Evolutionary conservation across 495 filamentous ascomycete genomes (phyloP), one percentile per base, ranked within the genome.

Genomic region (Wilcoxina mikolae): DNA sequence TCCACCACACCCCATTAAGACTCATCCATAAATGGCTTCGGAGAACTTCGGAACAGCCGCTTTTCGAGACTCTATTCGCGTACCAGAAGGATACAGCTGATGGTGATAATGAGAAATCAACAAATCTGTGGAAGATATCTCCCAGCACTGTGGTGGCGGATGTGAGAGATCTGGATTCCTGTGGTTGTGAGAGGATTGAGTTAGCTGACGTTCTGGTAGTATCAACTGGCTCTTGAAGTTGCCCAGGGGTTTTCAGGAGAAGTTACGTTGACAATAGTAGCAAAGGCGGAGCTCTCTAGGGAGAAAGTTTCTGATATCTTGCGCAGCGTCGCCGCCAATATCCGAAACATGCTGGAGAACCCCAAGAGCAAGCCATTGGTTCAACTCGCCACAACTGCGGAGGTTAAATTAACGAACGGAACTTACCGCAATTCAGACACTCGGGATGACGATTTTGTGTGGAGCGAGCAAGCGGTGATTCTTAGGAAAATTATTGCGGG

Each of bases 51-150:
- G 72, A 78, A 42, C 67, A 75, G 58, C 65, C 74, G 46, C 64
- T 94, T 23, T 94, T 95, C 59, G 87, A 94, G 60, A 83, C 76
- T 0, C 71, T 96, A 3, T 94, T 95, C 61, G 82, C 88, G 0
- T 95, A 93, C 59, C 83, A 93, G 60, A 77, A 78, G 64, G 66
- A 68, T 27, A 57, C 35, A 23, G 3, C 20, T 27, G 1, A 35
- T 49, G 53, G 58, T 26, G 51, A 59, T 41, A 1, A 41, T n/a
- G 63, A 65, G 4, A 56, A 58, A 33, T 55, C 51, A 3, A 58
- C n/a, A 11, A 50, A 66, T 1, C 60, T 84, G 1, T 87, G 84
- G 81, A 69, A 63, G 0, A 61, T 74, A 9, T 27, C 78, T 5
- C 73, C 78, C 18, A 71, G 71, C 0, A 66, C 68, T 5, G 67